phyloP scores from a whole-genome alignment of 768 basidiomycete species.

The Russula vinacea region DNA sequence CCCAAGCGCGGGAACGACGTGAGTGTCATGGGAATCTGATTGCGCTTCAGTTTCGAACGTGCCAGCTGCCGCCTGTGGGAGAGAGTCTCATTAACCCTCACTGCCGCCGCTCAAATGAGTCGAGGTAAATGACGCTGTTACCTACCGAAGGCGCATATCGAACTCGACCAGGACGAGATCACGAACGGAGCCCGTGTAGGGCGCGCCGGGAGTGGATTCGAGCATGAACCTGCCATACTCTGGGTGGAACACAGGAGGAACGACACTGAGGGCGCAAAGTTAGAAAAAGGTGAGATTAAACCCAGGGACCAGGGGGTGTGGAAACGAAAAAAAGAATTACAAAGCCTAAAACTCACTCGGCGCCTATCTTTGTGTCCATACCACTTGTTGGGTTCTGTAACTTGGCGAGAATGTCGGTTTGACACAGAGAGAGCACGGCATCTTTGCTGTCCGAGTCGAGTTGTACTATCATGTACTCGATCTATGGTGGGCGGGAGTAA shows the following conservation, averaged over 20 bases:
- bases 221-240: constrained; percentile 99
- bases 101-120: constrained; percentile 1
- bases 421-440: constrained; percentile 88
- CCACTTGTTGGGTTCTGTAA: constrained; percentile 65
- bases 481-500: constrained; percentile 43
- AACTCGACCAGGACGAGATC: constrained; percentile 87
- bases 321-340: neutral
- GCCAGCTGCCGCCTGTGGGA: constrained; percentile 76
- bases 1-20: constrained; percentile 96
- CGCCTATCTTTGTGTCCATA: constrained; percentile 57
- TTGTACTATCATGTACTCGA: constrained; percentile 94
- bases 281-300: neutral
- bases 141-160: constrained; percentile 90
- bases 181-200: constrained; percentile 83
- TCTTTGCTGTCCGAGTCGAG: constrained; percentile 76
- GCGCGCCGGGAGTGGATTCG: constrained; percentile 94
- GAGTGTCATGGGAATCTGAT: constrained; percentile 89
- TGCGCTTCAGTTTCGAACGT: constrained; percentile 72
- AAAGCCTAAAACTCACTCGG: constrained; percentile 47
- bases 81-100: constrained; percentile 7
- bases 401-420: constrained; percentile 87
- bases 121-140: neutral
- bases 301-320: neutral
- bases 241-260: constrained; percentile 82
- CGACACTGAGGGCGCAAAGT: constrained; percentile 8